These are phyloP conservation scores for Aspergillus avenaceus DNA, from an alignment of 495 filamentous ascomycete genomes.

Conservation along the genomic window DNA sequence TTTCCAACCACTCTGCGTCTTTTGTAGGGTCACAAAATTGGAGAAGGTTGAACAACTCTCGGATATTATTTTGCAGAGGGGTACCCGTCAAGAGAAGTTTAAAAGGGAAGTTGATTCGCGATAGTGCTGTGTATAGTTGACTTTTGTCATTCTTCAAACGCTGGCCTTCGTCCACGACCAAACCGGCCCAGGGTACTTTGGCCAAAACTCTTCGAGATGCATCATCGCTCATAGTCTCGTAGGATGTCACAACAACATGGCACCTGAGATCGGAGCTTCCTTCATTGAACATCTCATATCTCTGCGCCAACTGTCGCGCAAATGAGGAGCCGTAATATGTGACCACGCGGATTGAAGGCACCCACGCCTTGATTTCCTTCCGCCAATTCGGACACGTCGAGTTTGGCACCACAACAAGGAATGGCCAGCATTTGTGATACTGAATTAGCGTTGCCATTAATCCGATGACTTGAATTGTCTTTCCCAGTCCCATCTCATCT, in stretches of 20 bases:
- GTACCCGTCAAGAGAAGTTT: slow-evolving; percentile 85
- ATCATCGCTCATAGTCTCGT: slow-evolving; percentile 74
- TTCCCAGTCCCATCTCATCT: slow-evolving; percentile 98
- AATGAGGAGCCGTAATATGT: slow-evolving; percentile 77
- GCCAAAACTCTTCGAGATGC: slow-evolving; percentile 59
- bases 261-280: slow-evolving; percentile 61
- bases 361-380: slow-evolving; percentile 93
- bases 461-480: slow-evolving; percentile 92
- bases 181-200: slow-evolving; percentile 72
- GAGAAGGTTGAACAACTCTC: slow-evolving; percentile 91
- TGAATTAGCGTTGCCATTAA: slow-evolving; percentile 74
- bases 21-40: slow-evolving; percentile 79
- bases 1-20: slow-evolving; percentile 68
- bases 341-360: slow-evolving; percentile 78
- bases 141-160: slow-evolving; percentile 91
- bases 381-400: slow-evolving; percentile 96
- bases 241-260: slow-evolving; percentile 93
- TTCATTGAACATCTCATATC: slow-evolving; percentile 80
- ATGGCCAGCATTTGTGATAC: slow-evolving; percentile 83
- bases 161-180: slow-evolving; percentile 96
- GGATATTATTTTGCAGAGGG: slow-evolving; percentile 90
- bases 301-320: slow-evolving; percentile 63
- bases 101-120: slow-evolving; percentile 67
- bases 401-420: slow-evolving; percentile 89
- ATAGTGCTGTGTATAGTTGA: slow-evolving; percentile 70